A percentile compares a stretch with the other conserved stretches of the same genome.
phyloP scores from a whole-genome alignment of 805 yeast species.

The Starmerella lactis-condensi region DNA sequence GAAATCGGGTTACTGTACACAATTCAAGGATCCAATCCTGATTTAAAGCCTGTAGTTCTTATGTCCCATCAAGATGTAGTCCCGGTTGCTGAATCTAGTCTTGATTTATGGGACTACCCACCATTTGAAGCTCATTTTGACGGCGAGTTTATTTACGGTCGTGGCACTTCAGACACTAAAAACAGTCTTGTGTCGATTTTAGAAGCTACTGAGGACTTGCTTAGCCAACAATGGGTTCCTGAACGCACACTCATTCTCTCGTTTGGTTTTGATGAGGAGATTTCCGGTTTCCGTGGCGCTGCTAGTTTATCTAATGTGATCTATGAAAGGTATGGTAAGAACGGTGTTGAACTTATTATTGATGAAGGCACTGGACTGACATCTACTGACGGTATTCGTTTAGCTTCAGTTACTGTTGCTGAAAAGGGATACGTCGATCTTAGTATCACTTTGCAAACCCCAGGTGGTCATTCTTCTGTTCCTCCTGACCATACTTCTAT shows the following conservation, averaged over 20 bases:
- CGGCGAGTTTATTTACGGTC: slow-evolving; percentile 49
- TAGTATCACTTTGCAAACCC: slow-evolving; percentile 33
- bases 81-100: slow-evolving; percentile 44
- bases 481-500: slow-evolving; percentile 73
- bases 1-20: slow-evolving; percentile 45
- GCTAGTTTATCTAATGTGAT: slow-evolving; percentile 31
- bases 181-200: slow-evolving; percentile 45
- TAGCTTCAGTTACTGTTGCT: slow-evolving; percentile 39
- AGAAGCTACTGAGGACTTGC: slow-evolving; percentile 42
- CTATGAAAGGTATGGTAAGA: slow-evolving; percentile 36
- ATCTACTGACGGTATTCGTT: slow-evolving; percentile 28
- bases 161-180: slow-evolving; percentile 68
- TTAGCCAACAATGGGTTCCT: slow-evolving; percentile 37
- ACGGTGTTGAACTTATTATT: slow-evolving; percentile 44
- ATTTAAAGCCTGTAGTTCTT: slow-evolving; percentile 46
- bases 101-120: slow-evolving; percentile 42
- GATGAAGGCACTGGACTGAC: slow-evolving; percentile 48
- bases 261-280: slow-evolving; percentile 71
- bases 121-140: slow-evolving; percentile 56
- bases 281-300: slow-evolving; percentile 48
- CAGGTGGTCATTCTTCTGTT: slow-evolving; percentile 64
- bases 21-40: slow-evolving; percentile 37
- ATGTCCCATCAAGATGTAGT: slow-evolving; percentile 73
- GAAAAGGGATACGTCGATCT: slow-evolving; percentile 45
- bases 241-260: slow-evolving; percentile 44